A percentile compares a stretch with the other conserved stretches of the same genome.
Evolutionary conservation across 2,329 filamentous ascomycete genomes (phyloP).

Genomic region (Arthroderma sp.): DNA sequence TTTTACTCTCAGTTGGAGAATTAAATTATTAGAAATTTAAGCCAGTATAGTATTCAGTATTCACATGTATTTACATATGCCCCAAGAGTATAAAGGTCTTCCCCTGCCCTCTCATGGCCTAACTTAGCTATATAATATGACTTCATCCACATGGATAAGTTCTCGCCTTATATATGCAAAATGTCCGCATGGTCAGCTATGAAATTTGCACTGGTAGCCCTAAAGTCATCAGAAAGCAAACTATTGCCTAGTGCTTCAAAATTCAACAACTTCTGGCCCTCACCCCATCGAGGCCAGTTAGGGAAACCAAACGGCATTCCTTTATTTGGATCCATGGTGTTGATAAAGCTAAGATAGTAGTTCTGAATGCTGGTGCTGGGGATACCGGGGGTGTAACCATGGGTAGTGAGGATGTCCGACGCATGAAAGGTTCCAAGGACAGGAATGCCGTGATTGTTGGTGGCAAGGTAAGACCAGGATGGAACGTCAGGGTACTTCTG

Average conservation of each 20-base stretch:
- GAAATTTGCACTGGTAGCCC: not conserved
- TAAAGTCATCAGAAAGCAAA: not conserved
- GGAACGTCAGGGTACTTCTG: constrained; percentile 46
- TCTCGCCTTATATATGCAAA: not conserved
- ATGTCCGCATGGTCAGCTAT: not conserved
- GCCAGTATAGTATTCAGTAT: too few species aligned
- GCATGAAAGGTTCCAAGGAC: constrained; percentile 66
- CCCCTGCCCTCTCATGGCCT: not conserved
- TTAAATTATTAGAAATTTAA: too few species aligned
- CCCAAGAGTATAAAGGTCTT: too few species aligned
- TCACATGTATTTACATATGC: too few species aligned
- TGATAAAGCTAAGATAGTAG: constrained; percentile 63
- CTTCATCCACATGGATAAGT: too few species aligned
- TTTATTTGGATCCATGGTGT: constrained; percentile 58
- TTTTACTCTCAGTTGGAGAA: too few species aligned
- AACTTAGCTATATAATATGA: not conserved
- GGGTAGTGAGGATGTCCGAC: constrained; percentile 55
- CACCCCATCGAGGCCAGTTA: constrained; percentile 46
- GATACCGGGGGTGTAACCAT: constrained; percentile 51
- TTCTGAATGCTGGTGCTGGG: constrained; percentile 48
- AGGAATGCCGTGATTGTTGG: constrained; percentile 59
- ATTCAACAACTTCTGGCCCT: constrained; percentile 14
- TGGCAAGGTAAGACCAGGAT: constrained; percentile 62
- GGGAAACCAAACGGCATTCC: constrained; percentile 29
- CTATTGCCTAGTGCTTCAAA: not conserved